These are phyloP conservation scores for Cystobasidiaceae sp. DNA, from an alignment of 1,284 basidiomycete species.

Conservation along the genomic window DNA sequence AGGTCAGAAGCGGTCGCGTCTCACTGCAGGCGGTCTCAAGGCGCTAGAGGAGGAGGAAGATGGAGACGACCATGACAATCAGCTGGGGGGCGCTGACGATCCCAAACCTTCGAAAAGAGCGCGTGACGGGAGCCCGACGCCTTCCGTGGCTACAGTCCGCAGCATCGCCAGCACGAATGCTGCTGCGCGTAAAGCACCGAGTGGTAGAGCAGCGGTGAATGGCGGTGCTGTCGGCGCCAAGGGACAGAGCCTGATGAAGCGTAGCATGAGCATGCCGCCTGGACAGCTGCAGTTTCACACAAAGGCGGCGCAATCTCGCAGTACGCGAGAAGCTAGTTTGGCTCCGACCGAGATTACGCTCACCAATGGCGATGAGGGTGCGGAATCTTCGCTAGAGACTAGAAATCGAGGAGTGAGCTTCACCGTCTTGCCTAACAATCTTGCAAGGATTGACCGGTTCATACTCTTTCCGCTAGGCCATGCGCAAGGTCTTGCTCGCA, in stretches of 20 bases:
- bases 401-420: conserved; percentile 28
- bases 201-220: not conserved
- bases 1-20: conserved; percentile 14
- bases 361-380: not conserved
- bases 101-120: not conserved
- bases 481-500: conserved; percentile 20
- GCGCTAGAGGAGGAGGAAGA: conserved; percentile 11
- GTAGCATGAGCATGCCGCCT: conserved; percentile 28
- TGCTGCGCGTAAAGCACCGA: not conserved
- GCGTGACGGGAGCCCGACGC: conserved; percentile 21
- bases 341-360: conserved; percentile 21
- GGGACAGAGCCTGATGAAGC: not conserved
- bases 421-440: not conserved
- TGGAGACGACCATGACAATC: not conserved
- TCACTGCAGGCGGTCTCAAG: conserved; percentile 19
- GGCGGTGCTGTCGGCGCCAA: not conserved
- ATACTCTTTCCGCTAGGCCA: not conserved
- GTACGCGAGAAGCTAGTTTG: conserved; percentile 8
- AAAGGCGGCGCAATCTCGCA: not conserved
- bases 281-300: conserved; percentile 13
- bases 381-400: not conserved
- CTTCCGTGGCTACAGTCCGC: conserved; percentile 13
- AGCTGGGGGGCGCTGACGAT: not conserved
- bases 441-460: not conserved
- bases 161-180: not conserved